Evolutionary conservation across 805 yeast species (phyloP).

Genomic region (Starmerella potacharoeniae): DNA sequence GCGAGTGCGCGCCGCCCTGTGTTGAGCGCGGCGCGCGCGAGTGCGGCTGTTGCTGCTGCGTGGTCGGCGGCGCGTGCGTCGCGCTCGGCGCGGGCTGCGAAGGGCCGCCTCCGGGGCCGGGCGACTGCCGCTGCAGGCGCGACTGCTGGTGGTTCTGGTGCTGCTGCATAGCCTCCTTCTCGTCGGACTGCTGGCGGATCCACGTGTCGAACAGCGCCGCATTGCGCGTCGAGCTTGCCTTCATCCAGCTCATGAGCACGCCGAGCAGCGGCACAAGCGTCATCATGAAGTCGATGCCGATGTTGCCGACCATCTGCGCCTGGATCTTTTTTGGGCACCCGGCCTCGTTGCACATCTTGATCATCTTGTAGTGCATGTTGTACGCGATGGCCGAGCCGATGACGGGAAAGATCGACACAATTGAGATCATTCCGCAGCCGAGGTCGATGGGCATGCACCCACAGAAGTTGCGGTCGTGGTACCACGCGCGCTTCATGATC

Average conservation of each 20-base stretch:
- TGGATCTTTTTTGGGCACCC: slow-evolving; percentile 47
- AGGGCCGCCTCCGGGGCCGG: background rate
- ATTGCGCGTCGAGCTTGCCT: slow-evolving; percentile 79
- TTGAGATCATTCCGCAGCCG: slow-evolving; percentile 69
- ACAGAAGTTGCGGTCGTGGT: slow-evolving; percentile 64
- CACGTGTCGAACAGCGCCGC: slow-evolving; percentile 66
- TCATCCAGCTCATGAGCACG: slow-evolving; percentile 62
- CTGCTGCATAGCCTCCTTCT: background rate
- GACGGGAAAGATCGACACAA: slow-evolving; percentile 60
- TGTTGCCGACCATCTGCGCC: slow-evolving; percentile 66
- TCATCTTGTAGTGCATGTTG: slow-evolving; percentile 58
- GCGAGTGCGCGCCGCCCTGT: too few relatives aligned
- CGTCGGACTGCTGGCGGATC: slow-evolving; percentile 23
- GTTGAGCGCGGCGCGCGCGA: background rate
- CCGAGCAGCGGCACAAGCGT: slow-evolving; percentile 77
- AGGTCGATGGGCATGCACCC: slow-evolving; percentile 43
- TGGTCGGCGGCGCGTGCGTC: background rate
- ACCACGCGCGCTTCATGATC: slow-evolving; percentile 73
- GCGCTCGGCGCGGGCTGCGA: background rate
- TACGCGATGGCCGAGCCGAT: slow-evolving; percentile 82
- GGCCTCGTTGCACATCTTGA: slow-evolving; percentile 48
- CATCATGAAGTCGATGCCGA: slow-evolving; percentile 59
- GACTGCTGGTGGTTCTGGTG: slow-evolving; percentile 15
- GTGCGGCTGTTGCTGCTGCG: background rate
- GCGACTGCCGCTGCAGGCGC: background rate